A percentile compares a stretch with the other conserved stretches of the same genome.
phyloP scores from a whole-genome alignment of 306 rosid species.

The Lagenaria siceraria region DNA sequence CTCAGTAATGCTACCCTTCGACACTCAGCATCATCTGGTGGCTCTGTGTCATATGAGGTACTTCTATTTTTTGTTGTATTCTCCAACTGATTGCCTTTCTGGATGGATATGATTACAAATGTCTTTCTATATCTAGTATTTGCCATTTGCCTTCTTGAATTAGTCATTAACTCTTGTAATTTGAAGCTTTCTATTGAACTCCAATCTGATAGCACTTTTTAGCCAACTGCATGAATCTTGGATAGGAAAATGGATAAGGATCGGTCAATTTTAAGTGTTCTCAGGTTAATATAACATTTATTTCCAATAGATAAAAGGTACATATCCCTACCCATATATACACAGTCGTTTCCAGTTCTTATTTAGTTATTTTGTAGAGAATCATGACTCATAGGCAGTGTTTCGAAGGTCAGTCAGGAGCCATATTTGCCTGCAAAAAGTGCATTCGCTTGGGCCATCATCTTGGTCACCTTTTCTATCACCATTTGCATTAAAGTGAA shows the following conservation, averaged over 20 bases:
- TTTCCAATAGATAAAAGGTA: not conserved
- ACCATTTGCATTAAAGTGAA: not conserved
- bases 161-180: not conserved
- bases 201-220: not conserved
- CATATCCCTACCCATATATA: not conserved
- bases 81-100: not conserved
- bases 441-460: not conserved
- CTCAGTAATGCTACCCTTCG: slow-evolving; percentile 46
- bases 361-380: not conserved
- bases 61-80: not conserved
- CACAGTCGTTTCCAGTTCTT: not conserved
- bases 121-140: not conserved
- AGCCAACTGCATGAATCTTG: not conserved
- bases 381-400: not conserved
- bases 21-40: slow-evolving; percentile 33
- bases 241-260: not conserved
- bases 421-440: not conserved
- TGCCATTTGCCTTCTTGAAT: not conserved
- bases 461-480: not conserved
- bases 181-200: not conserved
- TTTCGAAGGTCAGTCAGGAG: not conserved
- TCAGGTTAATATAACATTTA: not conserved
- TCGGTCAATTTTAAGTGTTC: not conserved
- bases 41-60: slow-evolving; percentile 55
- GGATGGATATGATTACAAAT: not conserved